Conservation (phyloP, 257 asterid species). For the Solanum tarapatanum region DNA sequence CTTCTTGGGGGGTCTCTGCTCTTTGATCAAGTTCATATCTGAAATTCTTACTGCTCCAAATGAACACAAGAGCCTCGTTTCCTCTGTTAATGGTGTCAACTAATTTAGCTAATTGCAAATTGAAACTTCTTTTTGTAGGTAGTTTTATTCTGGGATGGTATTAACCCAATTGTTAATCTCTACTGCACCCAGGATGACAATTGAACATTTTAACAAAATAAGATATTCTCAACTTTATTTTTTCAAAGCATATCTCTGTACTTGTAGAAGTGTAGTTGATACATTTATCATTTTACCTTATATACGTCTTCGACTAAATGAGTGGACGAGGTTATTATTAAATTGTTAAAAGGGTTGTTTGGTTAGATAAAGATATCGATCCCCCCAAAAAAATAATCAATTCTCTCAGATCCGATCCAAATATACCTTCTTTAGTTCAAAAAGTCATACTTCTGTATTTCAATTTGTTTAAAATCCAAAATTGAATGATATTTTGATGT, state of each 20-base stretch:
- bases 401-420: background rate
- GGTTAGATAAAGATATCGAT: background rate
- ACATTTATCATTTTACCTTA: background rate
- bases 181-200: background rate
- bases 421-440: background rate
- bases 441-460: background rate
- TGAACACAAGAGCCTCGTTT: slow-evolving; percentile 18
- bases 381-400: too few species aligned
- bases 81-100: slow-evolving; percentile 16
- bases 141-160: background rate
- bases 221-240: background rate
- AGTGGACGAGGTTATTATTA: background rate
- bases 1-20: slow-evolving; percentile 84
- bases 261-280: background rate
- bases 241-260: background rate
- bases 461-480: background rate
- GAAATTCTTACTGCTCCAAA: slow-evolving; percentile 49
- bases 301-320: background rate
- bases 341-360: background rate
- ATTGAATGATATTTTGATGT: background rate
- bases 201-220: background rate
- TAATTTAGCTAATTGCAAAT: background rate
- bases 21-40: slow-evolving; percentile 65
- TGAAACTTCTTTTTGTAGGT: background rate
- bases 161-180: background rate